A percentile compares a stretch with the other conserved stretches of the same genome.
Conservation (phyloP, 768 basidiomycete genomes). For the Clathrus columnatus region DNA sequence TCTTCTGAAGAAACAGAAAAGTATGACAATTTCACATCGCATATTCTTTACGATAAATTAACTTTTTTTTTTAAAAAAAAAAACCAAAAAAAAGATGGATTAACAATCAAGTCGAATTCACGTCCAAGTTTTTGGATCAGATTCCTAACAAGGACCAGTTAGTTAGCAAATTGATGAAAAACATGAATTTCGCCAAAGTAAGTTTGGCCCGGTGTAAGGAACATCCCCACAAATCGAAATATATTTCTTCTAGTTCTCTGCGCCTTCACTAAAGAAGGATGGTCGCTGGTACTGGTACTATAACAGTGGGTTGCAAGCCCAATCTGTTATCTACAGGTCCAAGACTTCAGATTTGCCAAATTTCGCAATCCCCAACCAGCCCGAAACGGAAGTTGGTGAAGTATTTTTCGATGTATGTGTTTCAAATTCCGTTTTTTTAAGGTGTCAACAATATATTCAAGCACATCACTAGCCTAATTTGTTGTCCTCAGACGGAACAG, state of each 20-base stretch:
- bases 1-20: slow-evolving; percentile 52
- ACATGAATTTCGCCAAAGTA: slow-evolving; percentile 45
- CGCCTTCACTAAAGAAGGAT: slow-evolving; percentile 54
- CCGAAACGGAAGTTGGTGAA: slow-evolving; percentile 42
- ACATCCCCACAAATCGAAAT: no score
- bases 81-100: slow-evolving; percentile 49
- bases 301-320: slow-evolving; percentile 70
- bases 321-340: slow-evolving; percentile 59
- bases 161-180: slow-evolving; percentile 47
- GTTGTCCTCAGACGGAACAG: slow-evolving; percentile 64
- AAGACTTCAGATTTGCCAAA: slow-evolving; percentile 45
- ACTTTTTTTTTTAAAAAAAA: no score
- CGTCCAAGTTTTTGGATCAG: slow-evolving; percentile 51
- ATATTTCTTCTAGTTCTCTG: slow-evolving; percentile 41
- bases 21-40: no score
- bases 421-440: not conserved
- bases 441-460: not conserved
- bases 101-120: slow-evolving; percentile 49
- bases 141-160: slow-evolving; percentile 51
- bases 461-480: slow-evolving; percentile 51
- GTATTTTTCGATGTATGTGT: slow-evolving; percentile 67
- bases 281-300: slow-evolving; percentile 75
- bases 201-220: slow-evolving; percentile 2
- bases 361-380: slow-evolving; percentile 30
- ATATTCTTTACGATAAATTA: no score